phyloP scores from a whole-genome alignment of 768 basidiomycete species.

The Epithele typhae region DNA sequence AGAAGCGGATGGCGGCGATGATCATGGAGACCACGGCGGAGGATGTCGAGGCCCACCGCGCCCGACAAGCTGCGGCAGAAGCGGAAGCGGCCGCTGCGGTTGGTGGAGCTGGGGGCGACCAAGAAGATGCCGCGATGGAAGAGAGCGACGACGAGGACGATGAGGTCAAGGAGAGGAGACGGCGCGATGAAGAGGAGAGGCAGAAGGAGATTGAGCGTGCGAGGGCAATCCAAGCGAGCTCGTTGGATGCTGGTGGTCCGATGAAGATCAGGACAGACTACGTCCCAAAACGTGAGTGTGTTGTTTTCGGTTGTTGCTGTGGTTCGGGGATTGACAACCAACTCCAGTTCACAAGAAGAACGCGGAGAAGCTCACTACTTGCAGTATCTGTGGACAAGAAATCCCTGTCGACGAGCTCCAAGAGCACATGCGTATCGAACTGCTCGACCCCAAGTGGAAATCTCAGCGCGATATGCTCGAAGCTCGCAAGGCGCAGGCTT shows the following conservation, averaged over 20 bases:
- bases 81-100: slow-evolving; percentile 82
- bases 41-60: slow-evolving; percentile 78
- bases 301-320: background rate
- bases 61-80: slow-evolving; percentile 79
- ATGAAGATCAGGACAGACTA: slow-evolving; percentile 98
- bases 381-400: slow-evolving; percentile 92
- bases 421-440: slow-evolving; percentile 97
- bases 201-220: slow-evolving; percentile 71
- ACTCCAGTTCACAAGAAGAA: slow-evolving; percentile 62
- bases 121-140: slow-evolving; percentile 67
- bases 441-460: slow-evolving; percentile 98
- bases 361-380: slow-evolving; percentile 76
- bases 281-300: slow-evolving; percentile 76
- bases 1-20: slow-evolving; percentile 98
- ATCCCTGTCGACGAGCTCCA: slow-evolving; percentile 93
- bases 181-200: slow-evolving; percentile 68
- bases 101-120: slow-evolving; percentile 55
- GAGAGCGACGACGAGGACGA: slow-evolving; percentile 82
- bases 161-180: slow-evolving; percentile 51
- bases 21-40: slow-evolving; percentile 93
- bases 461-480: slow-evolving; percentile 89
- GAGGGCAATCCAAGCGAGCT: slow-evolving; percentile 74
- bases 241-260: slow-evolving; percentile 66
- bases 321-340: background rate
- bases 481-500: slow-evolving; percentile 83